Evolutionary conservation across 805 yeast genomes (phyloP), one percentile per base, ranked within the genome.

Genomic region (Monosporozyma solicola): DNA sequence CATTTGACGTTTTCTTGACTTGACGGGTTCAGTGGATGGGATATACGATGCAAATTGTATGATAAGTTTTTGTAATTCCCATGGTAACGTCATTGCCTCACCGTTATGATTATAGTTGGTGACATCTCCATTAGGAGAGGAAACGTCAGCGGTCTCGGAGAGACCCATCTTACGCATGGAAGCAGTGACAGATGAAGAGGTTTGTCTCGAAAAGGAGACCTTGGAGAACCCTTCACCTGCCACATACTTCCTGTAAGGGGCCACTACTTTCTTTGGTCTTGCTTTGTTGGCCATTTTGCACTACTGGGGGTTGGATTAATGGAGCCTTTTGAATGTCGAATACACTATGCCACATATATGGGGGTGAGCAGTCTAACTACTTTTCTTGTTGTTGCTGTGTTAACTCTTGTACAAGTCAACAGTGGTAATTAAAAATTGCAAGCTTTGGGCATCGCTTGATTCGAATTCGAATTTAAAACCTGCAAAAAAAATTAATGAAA

Each of bases 191-290:
- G n/a, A 24, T 24, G 46, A 43, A 22, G 46, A 24, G 31, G 46
- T 15, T 22, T 55, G 51, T 41, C 50, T 55, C 7, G 59, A 54
- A 5, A 56, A 45, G 13, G 49, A 24, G 5, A 56, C 59, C 41
- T 47, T 51, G 5, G 49, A 37, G 51, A 47, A 79, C 53, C 67
- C 72, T 52, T 64, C 64, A 8, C 74, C 74, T 9, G 78, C 80
- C 8, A 79, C 89, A 66, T 87, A 88, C 67, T 84, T 79, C 68
- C 82, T 77, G 70, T 87, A 90, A 5, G 91, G 90, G 53, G 90
- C 89, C 57, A 84, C 82, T 48, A 78, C 74, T 75, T 90, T 85
- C 74, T 85, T 85, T 10, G 96, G 90, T 66, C 97, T 78, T 63
- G 91, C 72, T 69, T 89, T 90, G 70, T 90, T 90, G 35, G 90